phyloP scores from a whole-genome alignment of 2,329 filamentous ascomycete genomes.

The Podosphaera fusca region DNA sequence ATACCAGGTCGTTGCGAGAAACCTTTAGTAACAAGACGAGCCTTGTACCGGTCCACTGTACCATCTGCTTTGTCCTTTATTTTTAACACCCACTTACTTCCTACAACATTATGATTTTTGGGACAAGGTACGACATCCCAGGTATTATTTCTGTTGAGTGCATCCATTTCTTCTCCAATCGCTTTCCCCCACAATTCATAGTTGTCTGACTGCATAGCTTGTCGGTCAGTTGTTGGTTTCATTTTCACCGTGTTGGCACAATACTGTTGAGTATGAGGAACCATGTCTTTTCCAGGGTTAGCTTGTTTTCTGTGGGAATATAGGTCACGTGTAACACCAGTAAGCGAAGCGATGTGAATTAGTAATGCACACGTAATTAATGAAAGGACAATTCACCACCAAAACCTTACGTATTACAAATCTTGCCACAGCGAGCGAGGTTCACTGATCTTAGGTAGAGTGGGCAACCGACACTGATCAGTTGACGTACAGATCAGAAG shows the following conservation, averaged over 20 bases:
- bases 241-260: not conserved
- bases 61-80: not conserved
- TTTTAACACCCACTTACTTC: not conserved
- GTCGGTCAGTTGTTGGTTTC: not conserved
- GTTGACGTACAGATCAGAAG: no score
- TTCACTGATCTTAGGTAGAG: no score
- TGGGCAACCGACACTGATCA: no score
- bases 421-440: no score
- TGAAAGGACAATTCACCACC: no score
- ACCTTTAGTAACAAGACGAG: not conserved
- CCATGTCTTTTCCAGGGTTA: not conserved
- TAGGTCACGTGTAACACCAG: no score
- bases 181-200: not conserved
- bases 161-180: not conserved
- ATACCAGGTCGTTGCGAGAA: not conserved
- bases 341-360: no score
- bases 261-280: not conserved
- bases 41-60: no score
- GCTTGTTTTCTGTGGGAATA: not conserved
- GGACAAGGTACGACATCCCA: no score
- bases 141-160: not conserved
- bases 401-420: no score
- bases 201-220: not conserved
- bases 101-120: no score
- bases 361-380: no score